Base-by-base conservation (phyloP, 306 rosid species). In the Rosa persica region DNA sequence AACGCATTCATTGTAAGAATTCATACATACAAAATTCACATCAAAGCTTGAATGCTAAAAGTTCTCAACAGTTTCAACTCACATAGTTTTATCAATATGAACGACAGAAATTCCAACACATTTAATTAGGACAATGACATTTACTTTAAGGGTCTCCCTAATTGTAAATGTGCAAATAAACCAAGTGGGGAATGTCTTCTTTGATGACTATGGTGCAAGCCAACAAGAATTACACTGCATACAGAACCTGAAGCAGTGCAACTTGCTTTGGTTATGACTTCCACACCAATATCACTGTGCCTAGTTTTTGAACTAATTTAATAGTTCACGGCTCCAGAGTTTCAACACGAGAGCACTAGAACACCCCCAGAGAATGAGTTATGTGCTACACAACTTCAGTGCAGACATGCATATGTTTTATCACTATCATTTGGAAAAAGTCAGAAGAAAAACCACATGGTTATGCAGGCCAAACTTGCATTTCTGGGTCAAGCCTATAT, bases 391-490 rank as follows among this genome's bases (percentile, higher is more conserved):
- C 19, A 30, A 19, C 58, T 30, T 16, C 43, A 72, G 46, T 44
- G 2, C 78, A 58, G 23, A 42, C 55, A 74, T 23, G 19, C 47
- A 74, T n/a, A 55, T 55, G 19, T 39, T 30, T 40, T 61, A 72
- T 52, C 77, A 73, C 46, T 42, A 39, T 23, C 64, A 39, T 22
- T 49, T 6, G 62, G 76, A 73, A 38, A 73, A 55, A 13, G 67
- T 74, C 78, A 58, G 69, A 6, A 57, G 43, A 42, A 58, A 47
- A 48, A 16, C 55, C 78, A 74, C 27, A 60, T 25, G 78, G 17
- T 60, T 44, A 42, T 55, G 55, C 78, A 58, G 42, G 69, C 46
- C 46, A 74, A 65, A 55, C 39, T 13, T 40, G 69, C 78, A 58
- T 58, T 42, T 60, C 77, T 12, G 51, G 39, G 5, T 25, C 57